Conservation (phyloP, 345 rosid species). For the Hibiscus tridactylites region DNA sequence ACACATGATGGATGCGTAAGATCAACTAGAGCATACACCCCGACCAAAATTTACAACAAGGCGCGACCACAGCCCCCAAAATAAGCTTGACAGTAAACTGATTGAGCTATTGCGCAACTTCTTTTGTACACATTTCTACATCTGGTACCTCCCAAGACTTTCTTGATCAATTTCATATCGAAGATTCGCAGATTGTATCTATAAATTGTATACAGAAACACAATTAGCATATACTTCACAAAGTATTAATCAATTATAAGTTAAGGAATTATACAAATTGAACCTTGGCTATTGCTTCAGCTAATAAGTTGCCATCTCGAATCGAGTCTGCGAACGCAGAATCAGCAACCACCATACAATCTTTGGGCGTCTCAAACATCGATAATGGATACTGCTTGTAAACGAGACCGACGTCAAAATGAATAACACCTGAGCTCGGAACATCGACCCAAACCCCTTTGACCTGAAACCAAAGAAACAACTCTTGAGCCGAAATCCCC, state of each 20-base stretch:
- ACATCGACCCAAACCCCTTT: slow-evolving; percentile 74
- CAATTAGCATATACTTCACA: background rate
- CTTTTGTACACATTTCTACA: slow-evolving; percentile 23
- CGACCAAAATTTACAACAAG: slow-evolving; percentile 31
- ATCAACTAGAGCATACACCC: slow-evolving; percentile 27
- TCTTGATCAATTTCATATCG: slow-evolving; percentile 23
- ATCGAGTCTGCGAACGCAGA: slow-evolving; percentile 8
- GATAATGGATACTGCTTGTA: slow-evolving; percentile 78
- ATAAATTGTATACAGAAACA: slow-evolving; percentile 13
- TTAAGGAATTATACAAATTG: background rate
- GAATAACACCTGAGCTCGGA: slow-evolving; percentile 79
- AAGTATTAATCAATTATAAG: background rate
- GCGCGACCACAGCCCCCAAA: background rate
- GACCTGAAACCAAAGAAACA: slow-evolving; percentile 87
- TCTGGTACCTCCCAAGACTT: slow-evolving; percentile 20
- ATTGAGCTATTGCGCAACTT: slow-evolving; percentile 25
- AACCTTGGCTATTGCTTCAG: slow-evolving; percentile 34
- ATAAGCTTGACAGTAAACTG: slow-evolving; percentile 23
- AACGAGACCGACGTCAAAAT: slow-evolving; percentile 86
- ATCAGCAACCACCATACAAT: slow-evolving; percentile 42
- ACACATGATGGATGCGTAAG: slow-evolving; percentile 35
- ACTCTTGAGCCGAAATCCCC: slow-evolving; percentile 77
- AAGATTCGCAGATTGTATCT: slow-evolving; percentile 31
- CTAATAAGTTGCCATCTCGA: slow-evolving; percentile 4
- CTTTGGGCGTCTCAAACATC: slow-evolving; percentile 73